Conservation (phyloP, 495 filamentous ascomycete species). For the Xylaria palmicola region DNA sequence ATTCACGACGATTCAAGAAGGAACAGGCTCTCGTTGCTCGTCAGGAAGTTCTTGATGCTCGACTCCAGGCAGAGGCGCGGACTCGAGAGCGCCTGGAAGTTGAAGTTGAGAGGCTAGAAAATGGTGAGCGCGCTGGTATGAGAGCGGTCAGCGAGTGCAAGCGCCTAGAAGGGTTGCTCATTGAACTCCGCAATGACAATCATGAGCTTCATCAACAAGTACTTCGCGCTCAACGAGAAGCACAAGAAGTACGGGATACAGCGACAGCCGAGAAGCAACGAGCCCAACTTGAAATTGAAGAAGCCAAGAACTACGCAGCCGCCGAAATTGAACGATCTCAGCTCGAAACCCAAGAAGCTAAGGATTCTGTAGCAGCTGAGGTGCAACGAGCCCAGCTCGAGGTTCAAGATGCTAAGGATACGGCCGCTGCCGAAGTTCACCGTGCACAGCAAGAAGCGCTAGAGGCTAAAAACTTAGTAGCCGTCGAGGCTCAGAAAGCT, state of each 20-base stretch:
- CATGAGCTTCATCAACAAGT: conserved; percentile 62
- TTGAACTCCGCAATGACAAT: conserved; percentile 65
- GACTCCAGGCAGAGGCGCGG: conserved; percentile 71
- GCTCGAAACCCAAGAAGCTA: conserved; percentile 78
- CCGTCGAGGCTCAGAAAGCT: conserved; percentile 73
- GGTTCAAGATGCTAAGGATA: conserved; percentile 11
- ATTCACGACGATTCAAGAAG: conserved; percentile 67
- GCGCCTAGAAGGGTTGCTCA: conserved; percentile 65
- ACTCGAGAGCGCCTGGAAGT: conserved; percentile 76
- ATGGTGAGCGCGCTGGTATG: conserved; percentile 69
- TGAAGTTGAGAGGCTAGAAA: conserved; percentile 74
- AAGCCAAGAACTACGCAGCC: conserved; percentile 77
- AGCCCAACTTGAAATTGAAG: conserved; percentile 76
- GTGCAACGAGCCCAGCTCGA: conserved; percentile 62
- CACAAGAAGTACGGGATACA: conserved; percentile 75
- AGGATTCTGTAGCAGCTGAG: conserved; percentile 75
- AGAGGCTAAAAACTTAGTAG: conserved; percentile 73
- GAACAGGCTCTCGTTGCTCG: conserved; percentile 71
- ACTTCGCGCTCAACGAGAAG: conserved; percentile 76
- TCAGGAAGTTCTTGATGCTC: conserved; percentile 76
- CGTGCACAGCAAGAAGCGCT: conserved; percentile 78
- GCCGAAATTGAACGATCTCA: conserved; percentile 74
- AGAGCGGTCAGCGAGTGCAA: conserved; percentile 54
- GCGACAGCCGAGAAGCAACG: conserved; percentile 63
- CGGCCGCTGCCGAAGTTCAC: conserved; percentile 3